Evolutionary conservation across 1,284 basidiomycete species (phyloP).

Genomic region (Cryptococcus sp.): DNA sequence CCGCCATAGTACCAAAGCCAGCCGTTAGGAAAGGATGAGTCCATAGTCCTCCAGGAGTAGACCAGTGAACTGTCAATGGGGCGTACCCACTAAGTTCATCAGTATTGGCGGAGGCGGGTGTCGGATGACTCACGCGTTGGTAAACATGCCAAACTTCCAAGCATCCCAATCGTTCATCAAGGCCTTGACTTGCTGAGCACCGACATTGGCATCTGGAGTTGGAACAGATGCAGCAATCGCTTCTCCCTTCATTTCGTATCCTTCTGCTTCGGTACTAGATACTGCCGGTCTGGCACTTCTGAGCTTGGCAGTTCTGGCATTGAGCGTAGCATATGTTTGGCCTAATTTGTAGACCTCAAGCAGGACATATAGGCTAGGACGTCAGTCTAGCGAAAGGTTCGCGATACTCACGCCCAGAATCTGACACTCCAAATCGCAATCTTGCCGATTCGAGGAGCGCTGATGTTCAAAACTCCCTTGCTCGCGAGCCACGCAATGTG

Average conservation of each 20-base stretch:
- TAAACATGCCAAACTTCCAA: constrained; percentile 28
- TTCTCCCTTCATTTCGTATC: constrained; percentile 31
- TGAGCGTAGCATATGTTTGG: constrained; percentile 17
- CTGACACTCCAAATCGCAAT: constrained; percentile 35
- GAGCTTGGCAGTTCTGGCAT: constrained; percentile 17
- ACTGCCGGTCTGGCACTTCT: constrained; percentile 16
- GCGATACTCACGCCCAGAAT: constrained; percentile 43
- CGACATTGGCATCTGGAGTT: neutral
- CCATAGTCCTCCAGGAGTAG: constrained; percentile 38
- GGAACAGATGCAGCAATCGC: neutral
- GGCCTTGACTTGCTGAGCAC: neutral
- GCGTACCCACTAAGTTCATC: constrained; percentile 32
- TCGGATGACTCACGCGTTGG: constrained; percentile 27
- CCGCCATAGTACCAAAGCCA: constrained; percentile 28
- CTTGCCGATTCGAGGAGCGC: constrained; percentile 13
- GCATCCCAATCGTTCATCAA: constrained; percentile 27
- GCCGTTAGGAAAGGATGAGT: constrained; percentile 32
- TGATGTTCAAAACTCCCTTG: constrained; percentile 37
- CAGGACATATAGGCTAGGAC: constrained; percentile 34
- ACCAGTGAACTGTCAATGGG: constrained; percentile 47
- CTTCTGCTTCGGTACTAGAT: constrained; percentile 23
- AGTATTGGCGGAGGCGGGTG: neutral
- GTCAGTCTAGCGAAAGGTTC: neutral
- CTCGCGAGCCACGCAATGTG: constrained; percentile 37
- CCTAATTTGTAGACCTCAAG: constrained; percentile 33